These are phyloP conservation scores for Ulmus americana DNA, from an alignment of 331 rosid species.

Conservation along the genomic window DNA sequence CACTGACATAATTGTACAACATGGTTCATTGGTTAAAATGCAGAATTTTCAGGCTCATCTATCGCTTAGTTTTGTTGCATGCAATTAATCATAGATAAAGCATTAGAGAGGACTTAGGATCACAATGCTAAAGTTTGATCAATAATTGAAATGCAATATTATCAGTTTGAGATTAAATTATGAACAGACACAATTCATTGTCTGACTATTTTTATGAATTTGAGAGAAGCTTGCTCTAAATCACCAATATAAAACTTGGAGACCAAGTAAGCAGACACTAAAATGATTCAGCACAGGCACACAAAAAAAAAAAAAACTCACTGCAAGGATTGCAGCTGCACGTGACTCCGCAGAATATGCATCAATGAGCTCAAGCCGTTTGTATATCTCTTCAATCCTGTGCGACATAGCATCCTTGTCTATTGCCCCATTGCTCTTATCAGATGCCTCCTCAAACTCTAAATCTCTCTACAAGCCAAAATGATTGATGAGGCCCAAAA, in stretches of 20 bases:
- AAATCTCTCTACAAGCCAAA: constrained; percentile 53
- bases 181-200: neutral
- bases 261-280: constrained; percentile 6
- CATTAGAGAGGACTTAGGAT: too few species aligned
- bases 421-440: constrained; percentile 34
- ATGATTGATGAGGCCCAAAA: constrained; percentile 13
- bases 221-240: neutral
- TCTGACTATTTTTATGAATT: neutral
- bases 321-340: constrained; percentile 95
- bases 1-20: neutral
- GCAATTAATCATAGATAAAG: too few species aligned
- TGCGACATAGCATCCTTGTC: constrained; percentile 51
- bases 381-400: constrained; percentile 85
- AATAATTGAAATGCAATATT: too few species aligned
- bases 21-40: neutral
- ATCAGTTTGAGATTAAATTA: too few species aligned
- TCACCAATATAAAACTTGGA: neutral
- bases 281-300: constrained; percentile 16
- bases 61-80: too few species aligned
- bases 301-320: constrained; percentile 36
- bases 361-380: constrained; percentile 83
- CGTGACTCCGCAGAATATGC: constrained; percentile 93
- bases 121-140: too few species aligned
- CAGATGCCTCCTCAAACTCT: constrained; percentile 46
- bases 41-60: too few species aligned